phyloP scores from a whole-genome alignment of 345 rosid genomes.

The Citrus hindsii region DNA sequence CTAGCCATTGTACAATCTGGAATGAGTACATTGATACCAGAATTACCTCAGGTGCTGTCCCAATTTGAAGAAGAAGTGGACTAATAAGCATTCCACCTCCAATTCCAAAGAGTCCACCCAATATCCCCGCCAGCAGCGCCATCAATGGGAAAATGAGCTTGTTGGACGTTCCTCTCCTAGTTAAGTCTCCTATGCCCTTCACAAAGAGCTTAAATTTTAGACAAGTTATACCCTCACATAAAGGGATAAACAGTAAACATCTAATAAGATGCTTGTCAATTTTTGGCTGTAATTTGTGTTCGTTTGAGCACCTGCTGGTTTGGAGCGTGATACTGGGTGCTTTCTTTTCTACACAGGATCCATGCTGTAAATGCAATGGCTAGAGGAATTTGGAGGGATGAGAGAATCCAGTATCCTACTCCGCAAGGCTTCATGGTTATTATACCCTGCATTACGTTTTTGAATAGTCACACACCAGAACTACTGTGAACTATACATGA shows the following conservation, averaged over 20 bases:
- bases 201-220: neutral
- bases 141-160: conserved; percentile 54
- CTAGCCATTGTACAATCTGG: neutral
- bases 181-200: conserved; percentile 40
- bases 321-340: conserved; percentile 20
- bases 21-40: neutral
- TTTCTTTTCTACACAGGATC: conserved; percentile 46
- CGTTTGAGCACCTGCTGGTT: conserved; percentile 28
- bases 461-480: neutral
- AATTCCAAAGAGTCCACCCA: conserved; percentile 88
- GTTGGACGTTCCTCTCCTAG: conserved; percentile 25
- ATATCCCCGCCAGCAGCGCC: conserved; percentile 72
- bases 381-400: conserved; percentile 73
- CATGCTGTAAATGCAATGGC: conserved; percentile 67
- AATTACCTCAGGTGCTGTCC: conserved; percentile 69
- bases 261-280: too few relatives aligned
- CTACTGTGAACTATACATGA: neutral
- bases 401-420: conserved; percentile 56
- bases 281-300: neutral
- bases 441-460: conserved; percentile 45
- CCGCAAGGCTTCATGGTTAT: conserved; percentile 64
- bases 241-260: neutral
- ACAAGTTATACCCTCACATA: neutral
- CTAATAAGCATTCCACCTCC: conserved; percentile 95
- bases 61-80: conserved; percentile 84